Evolutionary conservation across 495 filamentous ascomycete species (phyloP), one percentile per base, ranked within the genome.

Genomic region (Hypoxylon subgilvum): DNA sequence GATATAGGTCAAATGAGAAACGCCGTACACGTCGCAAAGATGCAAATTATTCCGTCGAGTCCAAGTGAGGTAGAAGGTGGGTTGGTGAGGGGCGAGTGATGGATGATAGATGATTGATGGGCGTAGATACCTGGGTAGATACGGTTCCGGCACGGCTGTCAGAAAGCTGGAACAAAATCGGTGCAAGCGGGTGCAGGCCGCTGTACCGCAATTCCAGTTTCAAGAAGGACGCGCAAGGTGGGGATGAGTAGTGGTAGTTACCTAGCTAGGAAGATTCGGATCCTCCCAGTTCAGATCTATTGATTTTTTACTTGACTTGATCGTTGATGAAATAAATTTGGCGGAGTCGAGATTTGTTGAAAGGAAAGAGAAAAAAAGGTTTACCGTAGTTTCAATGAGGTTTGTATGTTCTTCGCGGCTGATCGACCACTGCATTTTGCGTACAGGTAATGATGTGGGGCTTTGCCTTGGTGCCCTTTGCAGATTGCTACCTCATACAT

Each of bases 181-280:
- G 61, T 61, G 23, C 58, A 70, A 48, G 55, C 67, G 67, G 67
- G 67, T 70, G 67, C 67, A 70, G 67, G 62, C 67, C 67, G 65
- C 65, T 63, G 65, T 70, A 57, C 65, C 61, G 53, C 45, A 13
- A 18, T 61, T 43, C 44, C 49, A 60, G 52, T 47, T 48, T 61
- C 49, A 50, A 48, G 30, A 58, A 41, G 39, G 45, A 25, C 34
- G 41, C 36, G 38, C 38, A 30, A 23, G 18, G 22, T 50, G 4
- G 35, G 32, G 23, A 27, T 40, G 32, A 22, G 6, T 21, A 34
- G 10, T 8, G 28, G 38, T n/a, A n/a, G n/a, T n/a, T n/a, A n/a
- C n/a, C n/a, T n/a, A n/a, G n/a, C n/a, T n/a, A n/a, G 17, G 30
- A 40, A 49, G 17, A 19, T 14, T 63, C 14, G 25, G 17, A 44